Evolutionary conservation across 164 flowering plant species (phyloP).

Genomic region (Brasenia schreberi): DNA sequence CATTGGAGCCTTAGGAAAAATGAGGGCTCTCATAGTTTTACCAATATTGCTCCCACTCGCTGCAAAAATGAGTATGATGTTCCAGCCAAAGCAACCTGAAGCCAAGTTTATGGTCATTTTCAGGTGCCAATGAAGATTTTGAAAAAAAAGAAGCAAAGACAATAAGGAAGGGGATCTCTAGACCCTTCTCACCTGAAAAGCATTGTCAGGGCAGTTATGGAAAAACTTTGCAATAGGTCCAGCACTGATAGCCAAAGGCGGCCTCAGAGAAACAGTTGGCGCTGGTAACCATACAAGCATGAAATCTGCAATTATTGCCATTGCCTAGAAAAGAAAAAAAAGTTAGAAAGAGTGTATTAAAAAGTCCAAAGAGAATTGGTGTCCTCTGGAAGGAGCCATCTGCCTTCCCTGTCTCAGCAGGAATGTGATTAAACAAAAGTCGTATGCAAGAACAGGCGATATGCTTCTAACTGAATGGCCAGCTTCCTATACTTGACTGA

Average conservation of each 20-base stretch:
- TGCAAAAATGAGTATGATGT: conserved; percentile 70
- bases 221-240: conserved; percentile 85
- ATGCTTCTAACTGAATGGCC: too few relatives aligned
- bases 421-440: too few relatives aligned
- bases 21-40: conserved; percentile 12
- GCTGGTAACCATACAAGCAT: conserved; percentile 99
- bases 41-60: conserved; percentile 81
- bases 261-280: conserved; percentile 89
- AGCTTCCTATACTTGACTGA: too few relatives aligned
- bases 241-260: conserved; percentile 54
- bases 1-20: not conserved
- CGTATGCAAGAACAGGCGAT: too few relatives aligned
- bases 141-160: not conserved
- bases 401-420: too few relatives aligned
- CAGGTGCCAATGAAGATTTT: too few relatives aligned
- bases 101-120: conserved; percentile 1
- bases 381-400: too few relatives aligned
- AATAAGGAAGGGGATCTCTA: not conserved
- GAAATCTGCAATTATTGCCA: conserved; percentile 98
- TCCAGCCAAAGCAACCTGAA: conserved; percentile 82
- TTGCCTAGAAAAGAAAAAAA: conserved; percentile 30
- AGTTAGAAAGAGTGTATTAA: not conserved
- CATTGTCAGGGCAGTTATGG: conserved; percentile 84
- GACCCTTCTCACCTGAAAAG: conserved; percentile 58
- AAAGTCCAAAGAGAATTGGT: not conserved